Percentiles rank a stretch among this genome's conserved stretches.
These are phyloP conservation scores for Zygosaccharomyces kombuchaensis DNA, from an alignment of 805 yeast genomes.

Conservation along the genomic window DNA sequence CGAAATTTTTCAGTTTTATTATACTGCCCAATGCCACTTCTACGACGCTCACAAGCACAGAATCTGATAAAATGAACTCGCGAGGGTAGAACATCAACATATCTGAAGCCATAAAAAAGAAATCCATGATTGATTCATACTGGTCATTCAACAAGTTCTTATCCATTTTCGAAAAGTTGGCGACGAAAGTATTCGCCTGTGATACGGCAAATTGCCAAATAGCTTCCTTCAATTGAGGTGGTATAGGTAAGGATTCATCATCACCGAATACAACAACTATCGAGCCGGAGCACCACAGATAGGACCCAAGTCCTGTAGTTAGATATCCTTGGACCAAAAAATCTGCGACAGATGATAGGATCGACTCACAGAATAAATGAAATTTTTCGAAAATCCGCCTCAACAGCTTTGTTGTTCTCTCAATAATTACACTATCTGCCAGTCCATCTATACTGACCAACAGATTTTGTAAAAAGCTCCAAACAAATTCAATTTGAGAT, in stretches of 20 bases:
- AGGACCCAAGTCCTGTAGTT: slow-evolving; percentile 69
- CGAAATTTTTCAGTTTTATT: slow-evolving; percentile 59
- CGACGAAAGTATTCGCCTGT: slow-evolving; percentile 58
- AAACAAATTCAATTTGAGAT: slow-evolving; percentile 26
- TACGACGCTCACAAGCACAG: slow-evolving; percentile 48
- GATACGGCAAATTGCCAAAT: slow-evolving; percentile 71
- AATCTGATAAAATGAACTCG: slow-evolving; percentile 33
- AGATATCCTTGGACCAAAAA: slow-evolving; percentile 68
- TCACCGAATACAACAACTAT: slow-evolving; percentile 68
- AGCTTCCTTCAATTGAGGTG: slow-evolving; percentile 46
- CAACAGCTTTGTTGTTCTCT: slow-evolving; percentile 65
- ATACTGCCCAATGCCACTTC: slow-evolving; percentile 51
- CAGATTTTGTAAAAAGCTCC: slow-evolving; percentile 24
- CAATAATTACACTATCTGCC: slow-evolving; percentile 43
- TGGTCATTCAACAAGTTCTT: slow-evolving; percentile 21
- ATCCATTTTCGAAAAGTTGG: slow-evolving; percentile 34
- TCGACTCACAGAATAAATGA: slow-evolving; percentile 40
- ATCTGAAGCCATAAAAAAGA: slow-evolving; percentile 74
- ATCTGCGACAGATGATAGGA: slow-evolving; percentile 61
- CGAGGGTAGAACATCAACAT: slow-evolving; percentile 64
- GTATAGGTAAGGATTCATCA: slow-evolving; percentile 39
- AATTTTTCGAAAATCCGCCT: slow-evolving; percentile 55
- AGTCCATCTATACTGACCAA: slow-evolving; percentile 26
- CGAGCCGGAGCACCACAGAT: slow-evolving; percentile 84
- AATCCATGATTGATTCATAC: slow-evolving; percentile 76